phyloP scores from a whole-genome alignment of 768 basidiomycete genomes.

The Tephrocybe sp. region DNA sequence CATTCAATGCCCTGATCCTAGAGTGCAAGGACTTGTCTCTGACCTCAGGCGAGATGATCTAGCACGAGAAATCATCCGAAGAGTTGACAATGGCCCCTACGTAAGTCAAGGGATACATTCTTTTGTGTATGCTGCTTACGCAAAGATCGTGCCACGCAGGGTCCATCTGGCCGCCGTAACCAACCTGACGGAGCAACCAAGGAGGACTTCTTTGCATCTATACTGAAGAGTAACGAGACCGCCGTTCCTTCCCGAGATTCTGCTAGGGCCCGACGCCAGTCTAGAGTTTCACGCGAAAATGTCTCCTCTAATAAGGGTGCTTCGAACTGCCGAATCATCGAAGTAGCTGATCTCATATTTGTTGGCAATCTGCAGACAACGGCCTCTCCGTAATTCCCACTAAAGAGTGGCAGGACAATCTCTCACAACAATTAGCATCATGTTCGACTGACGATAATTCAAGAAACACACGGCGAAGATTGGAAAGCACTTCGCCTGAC shows the following conservation, averaged over 20 bases:
- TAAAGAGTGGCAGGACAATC: slow-evolving; percentile 76
- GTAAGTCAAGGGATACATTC: slow-evolving; percentile 36
- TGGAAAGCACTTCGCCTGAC: slow-evolving; percentile 31
- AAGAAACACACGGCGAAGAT: slow-evolving; percentile 17
- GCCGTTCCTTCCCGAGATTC: slow-evolving; percentile 45
- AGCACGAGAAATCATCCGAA: slow-evolving; percentile 71
- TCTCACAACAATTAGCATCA: slow-evolving; percentile 54
- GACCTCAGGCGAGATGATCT: slow-evolving; percentile 73
- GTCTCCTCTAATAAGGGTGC: slow-evolving; percentile 72
- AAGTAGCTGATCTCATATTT: slow-evolving; percentile 1
- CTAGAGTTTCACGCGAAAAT: slow-evolving; percentile 75
- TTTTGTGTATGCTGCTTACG: neutral
- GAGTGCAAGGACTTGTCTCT: slow-evolving; percentile 60
- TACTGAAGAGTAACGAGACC: slow-evolving; percentile 58
- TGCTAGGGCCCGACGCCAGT: slow-evolving; percentile 68
- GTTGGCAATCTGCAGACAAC: slow-evolving; percentile 41
- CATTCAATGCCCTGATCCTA: slow-evolving; percentile 66
- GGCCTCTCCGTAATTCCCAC: slow-evolving; percentile 65
- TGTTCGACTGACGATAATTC: slow-evolving; percentile 23
- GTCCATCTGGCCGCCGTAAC: slow-evolving; percentile 63
- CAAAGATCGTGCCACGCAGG: slow-evolving; percentile 37
- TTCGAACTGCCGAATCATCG: slow-evolving; percentile 6
- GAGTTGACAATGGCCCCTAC: slow-evolving; percentile 82
- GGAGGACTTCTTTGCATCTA: slow-evolving; percentile 78
- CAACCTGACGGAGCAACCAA: slow-evolving; percentile 66